Evolutionary conservation across 1,284 basidiomycete species (phyloP).

Genomic region (Polyporus tsugae): DNA sequence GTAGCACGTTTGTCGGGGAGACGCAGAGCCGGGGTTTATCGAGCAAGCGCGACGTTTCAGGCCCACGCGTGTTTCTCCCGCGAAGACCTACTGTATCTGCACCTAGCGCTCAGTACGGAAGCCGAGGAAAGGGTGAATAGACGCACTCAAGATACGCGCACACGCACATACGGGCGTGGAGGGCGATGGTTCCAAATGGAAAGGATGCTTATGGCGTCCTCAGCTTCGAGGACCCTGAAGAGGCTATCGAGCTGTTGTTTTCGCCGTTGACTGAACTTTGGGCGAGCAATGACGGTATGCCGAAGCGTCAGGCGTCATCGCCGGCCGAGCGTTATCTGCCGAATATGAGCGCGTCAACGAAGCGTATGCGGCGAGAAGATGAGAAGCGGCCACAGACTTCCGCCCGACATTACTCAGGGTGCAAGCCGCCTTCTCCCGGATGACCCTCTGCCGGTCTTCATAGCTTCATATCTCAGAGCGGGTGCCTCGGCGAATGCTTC

Average conservation of each 20-base stretch:
- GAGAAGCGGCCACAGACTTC: background rate
- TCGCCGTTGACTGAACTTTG: background rate
- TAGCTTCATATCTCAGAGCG: background rate
- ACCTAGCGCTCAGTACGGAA: background rate
- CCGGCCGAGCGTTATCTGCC: background rate
- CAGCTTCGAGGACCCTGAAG: background rate
- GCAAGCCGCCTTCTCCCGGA: background rate
- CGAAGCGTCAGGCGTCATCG: background rate
- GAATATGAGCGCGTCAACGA: background rate
- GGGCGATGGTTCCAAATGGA: background rate
- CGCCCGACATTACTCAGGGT: background rate
- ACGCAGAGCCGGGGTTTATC: background rate
- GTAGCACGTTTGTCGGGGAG: background rate
- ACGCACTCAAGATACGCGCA: background rate
- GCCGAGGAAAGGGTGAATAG: background rate
- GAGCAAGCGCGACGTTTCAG: background rate
- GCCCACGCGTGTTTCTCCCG: background rate
- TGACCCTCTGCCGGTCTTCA: background rate
- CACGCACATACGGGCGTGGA: background rate
- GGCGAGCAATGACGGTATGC: background rate
- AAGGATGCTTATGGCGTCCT: background rate
- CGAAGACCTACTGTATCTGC: background rate
- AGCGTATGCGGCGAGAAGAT: background rate
- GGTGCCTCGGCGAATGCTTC: background rate
- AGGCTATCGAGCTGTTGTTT: background rate